Evolutionary conservation across 2,329 filamentous ascomycete genomes (phyloP), one percentile per base, ranked within the genome.

Genomic region (Neofusicoccum kwambonambiense): DNA sequence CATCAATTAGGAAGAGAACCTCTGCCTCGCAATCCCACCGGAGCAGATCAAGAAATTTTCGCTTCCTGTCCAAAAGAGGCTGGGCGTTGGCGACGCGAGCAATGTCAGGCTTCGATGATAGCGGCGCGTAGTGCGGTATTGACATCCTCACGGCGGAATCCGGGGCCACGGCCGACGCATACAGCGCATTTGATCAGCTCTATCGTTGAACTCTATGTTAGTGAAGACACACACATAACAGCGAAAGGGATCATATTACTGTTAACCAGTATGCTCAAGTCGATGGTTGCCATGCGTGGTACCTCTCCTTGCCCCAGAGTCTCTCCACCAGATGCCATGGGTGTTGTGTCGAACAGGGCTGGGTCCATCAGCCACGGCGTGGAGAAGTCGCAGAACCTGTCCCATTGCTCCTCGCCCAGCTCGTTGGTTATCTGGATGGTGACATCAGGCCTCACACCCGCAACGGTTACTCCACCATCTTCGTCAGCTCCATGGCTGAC

Each of bases 121-220:
- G 76, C 69, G 45, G 71, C 65, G 41, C 70, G 68, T 52, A 82
- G 72, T n/a, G 79, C 80, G 42, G 68, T 54, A 69, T 82, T 79
- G 9, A 82, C 74, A 68, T 81, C 77, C 47, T 75, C 75, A 49
- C 75, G 73, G 65, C 77, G 74, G 64, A 79, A 82, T 1, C 80
- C 80, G 2, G 80, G 79, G 12, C 77, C 70, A 35, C 79, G 73
- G 13, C 79, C 80, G 11, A 82, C 71, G 67, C 80, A 82, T 27
- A 80, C 73, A 13, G 68, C 74, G 34, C 74, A 70, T 37, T 72
- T 74, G 61, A 77, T 72, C 8, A 79, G 68, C 42, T 71, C 77
- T 79, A 52, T 37, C 1, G 12, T 9, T 1, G 7, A 0, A 22
- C 2, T 17, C 8, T 11, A 13, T 7, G 17, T 64, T 13, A 64